phyloP scores from a whole-genome alignment of 345 rosid genomes.

The Noccaea caerulescens region DNA sequence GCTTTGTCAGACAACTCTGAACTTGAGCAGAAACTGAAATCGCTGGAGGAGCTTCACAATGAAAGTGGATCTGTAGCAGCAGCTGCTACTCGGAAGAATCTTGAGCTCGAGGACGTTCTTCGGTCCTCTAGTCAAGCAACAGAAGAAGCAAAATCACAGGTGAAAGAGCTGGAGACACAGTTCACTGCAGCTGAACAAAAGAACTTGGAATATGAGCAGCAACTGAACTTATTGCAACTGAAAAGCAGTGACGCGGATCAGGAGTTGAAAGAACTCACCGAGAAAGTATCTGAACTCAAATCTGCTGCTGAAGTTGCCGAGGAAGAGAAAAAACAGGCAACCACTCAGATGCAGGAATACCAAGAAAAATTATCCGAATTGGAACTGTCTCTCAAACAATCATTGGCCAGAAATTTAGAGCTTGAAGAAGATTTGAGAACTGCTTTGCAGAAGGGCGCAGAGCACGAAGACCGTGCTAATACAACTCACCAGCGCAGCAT shows the following conservation, averaged over 20 bases:
- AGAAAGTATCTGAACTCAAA: constrained; percentile 60
- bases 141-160: constrained; percentile 64
- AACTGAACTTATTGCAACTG: constrained; percentile 54
- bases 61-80: constrained; percentile 68
- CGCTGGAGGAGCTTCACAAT: constrained; percentile 63
- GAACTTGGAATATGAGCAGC: constrained; percentile 78
- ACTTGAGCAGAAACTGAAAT: constrained; percentile 76
- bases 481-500: constrained; percentile 65
- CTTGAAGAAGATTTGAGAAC: constrained; percentile 67
- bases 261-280: constrained; percentile 60
- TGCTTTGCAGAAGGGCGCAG: constrained; percentile 59
- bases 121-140: constrained; percentile 62
- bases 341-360: constrained; percentile 54
- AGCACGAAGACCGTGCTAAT: constrained; percentile 70
- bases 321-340: constrained; percentile 60
- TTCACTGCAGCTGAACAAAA: constrained; percentile 69
- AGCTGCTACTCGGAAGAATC: constrained; percentile 69
- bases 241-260: constrained; percentile 62
- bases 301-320: constrained; percentile 55
- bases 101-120: constrained; percentile 72
- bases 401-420: constrained; percentile 51
- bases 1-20: constrained; percentile 70
- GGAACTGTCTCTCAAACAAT: constrained; percentile 63
- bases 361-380: constrained; percentile 54
- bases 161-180: constrained; percentile 69